Evolutionary conservation across 257 asterid species (phyloP), one percentile per base, ranked within the genome.

Genomic region (Leptodermis oblonga): DNA sequence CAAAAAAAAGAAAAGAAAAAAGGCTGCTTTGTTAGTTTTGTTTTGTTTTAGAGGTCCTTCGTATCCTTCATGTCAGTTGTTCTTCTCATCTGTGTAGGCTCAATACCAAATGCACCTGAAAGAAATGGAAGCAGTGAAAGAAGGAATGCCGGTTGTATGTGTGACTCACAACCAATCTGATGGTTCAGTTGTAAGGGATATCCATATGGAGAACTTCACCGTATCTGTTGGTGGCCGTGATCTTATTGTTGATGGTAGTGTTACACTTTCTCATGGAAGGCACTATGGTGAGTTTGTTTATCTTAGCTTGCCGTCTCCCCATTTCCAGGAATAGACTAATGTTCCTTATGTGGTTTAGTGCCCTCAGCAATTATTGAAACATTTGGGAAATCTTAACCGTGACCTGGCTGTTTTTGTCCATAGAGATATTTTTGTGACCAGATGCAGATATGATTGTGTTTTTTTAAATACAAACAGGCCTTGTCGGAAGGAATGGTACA

Each of bases 161-260:
- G 96, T 93, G 68, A 93, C 22, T 73, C 99, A 93, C 80, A 91
- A 83, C 39, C 86, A 83, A 34, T 78, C 73, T 69, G 97, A 79
- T 45, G 97, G 87, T 12, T 80, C 96, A 13, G 74, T 86, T 77
- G 84, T 90, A 56, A 88, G 95, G 83, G 99, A 93, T 84, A 84
- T 93, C 62, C 99, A 84, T 81, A 82, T 93, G 97, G 96, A 90
- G 77, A 89, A 87, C 77, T 93, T 93, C 80, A 90, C 77, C 79
- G 79, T 93, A 74, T 87, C 99, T 74, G 97, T 93, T 48, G 99
- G 97, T 72, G 99, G 99, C 34, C 95, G 95, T 58, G 99, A 93
- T 77, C 96, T 93, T 68, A 93, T 93, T 74, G 87, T 84, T 74
- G 97, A 90, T 81, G 97, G 99, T 53, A 72, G 85, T 65, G 86